Conservation (phyloP, 225 moss, liverwort and hornwort species). For the Pseudoscleropodium purum region DNA sequence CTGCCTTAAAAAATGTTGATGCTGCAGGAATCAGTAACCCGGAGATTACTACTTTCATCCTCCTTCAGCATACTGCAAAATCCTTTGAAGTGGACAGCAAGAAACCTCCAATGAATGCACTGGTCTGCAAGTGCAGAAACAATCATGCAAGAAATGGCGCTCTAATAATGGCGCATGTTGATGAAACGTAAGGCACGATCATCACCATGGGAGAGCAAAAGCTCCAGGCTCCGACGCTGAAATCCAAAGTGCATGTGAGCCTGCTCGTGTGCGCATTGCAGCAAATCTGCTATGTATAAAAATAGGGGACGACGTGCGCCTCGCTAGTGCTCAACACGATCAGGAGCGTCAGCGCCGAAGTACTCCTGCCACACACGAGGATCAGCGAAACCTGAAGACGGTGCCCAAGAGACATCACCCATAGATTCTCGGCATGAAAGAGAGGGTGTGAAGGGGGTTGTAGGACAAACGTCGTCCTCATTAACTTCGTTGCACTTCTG, state of each 20-base stretch:
- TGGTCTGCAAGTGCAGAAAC: neutral
- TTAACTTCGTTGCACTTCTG: constrained; percentile 32
- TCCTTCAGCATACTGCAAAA: neutral
- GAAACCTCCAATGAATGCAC: constrained; percentile 1
- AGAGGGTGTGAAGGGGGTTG: constrained; percentile 60
- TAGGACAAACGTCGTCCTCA: constrained; percentile 52
- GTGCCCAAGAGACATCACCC: constrained; percentile 44
- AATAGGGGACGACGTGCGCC: neutral
- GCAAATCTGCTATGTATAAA: constrained; percentile 4
- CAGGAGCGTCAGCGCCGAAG: constrained; percentile 35
- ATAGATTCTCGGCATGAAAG: constrained; percentile 51
- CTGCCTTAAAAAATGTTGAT: neutral
- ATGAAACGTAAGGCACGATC: neutral
- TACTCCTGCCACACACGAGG: constrained; percentile 59
- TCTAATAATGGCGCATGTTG: neutral
- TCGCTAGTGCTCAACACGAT: constrained; percentile 6
- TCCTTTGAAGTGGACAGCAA: neutral
- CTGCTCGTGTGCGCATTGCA: neutral
- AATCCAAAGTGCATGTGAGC: neutral
- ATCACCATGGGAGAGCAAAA: neutral
- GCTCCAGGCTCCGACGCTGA: neutral
- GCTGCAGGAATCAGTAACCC: neutral
- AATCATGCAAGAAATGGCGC: constrained; percentile 4
- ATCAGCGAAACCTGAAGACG: constrained; percentile 66
- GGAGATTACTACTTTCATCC: neutral